These are phyloP conservation scores for Fusarium sp. DNA, from an alignment of 2,329 filamentous ascomycete species.

Conservation along the genomic window DNA sequence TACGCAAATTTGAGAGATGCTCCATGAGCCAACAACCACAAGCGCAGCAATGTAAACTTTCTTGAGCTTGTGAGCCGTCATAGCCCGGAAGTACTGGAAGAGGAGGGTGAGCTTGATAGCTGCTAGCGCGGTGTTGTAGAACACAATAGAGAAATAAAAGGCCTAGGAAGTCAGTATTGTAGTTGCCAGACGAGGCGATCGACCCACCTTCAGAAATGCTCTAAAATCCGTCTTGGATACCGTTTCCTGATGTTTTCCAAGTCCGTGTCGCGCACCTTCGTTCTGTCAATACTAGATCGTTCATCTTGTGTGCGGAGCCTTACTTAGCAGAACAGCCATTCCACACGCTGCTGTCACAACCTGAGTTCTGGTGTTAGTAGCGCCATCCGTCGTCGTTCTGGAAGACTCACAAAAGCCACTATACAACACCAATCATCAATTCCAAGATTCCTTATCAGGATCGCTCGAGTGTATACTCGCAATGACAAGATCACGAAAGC, in stretches of 20 bases:
- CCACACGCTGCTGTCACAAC: not conserved
- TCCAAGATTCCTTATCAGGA: not conserved
- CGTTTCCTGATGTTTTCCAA: not conserved
- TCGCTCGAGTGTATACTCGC: not conserved
- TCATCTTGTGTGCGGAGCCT: not conserved
- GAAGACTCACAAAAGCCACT: not conserved
- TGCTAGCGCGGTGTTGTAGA: conserved; percentile 1
- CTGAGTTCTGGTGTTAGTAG: not conserved
- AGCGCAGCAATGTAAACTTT: conserved; percentile 1
- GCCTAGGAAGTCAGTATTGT: not conserved
- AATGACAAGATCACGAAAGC: not conserved
- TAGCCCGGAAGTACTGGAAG: conserved; percentile 1
- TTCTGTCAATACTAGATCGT: not conserved
- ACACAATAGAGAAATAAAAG: not conserved
- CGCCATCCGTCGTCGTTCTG: not conserved
- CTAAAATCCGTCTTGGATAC: not conserved
- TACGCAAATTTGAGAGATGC: not conserved
- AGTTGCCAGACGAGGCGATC: not conserved
- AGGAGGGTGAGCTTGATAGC: conserved; percentile 4
- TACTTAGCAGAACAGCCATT: not conserved
- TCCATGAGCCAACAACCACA: not conserved
- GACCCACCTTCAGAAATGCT: not conserved
- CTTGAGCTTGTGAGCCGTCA: not conserved
- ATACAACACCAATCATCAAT: not conserved
- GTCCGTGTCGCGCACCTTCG: not conserved